Conservation (phyloP, 352 stramenopile species). For the Blastocystis sp. region DNA sequence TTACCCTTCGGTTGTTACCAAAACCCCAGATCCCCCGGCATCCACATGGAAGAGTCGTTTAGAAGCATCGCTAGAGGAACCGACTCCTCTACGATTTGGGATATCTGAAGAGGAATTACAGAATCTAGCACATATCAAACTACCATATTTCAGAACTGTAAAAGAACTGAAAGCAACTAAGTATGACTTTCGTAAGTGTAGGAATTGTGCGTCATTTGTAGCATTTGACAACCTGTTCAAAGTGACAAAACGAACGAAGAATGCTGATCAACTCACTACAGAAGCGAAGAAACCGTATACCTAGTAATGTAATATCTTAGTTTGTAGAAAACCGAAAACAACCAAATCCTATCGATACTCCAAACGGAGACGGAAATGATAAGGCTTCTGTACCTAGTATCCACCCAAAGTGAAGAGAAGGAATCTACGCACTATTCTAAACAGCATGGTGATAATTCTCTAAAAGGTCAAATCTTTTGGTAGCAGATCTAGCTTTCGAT, state of each 20-base stretch:
- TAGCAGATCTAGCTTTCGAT: too few species aligned
- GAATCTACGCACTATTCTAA: too few species aligned
- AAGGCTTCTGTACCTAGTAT: background rate
- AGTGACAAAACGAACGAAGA: background rate
- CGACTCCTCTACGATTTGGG: background rate
- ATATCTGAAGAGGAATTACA: background rate
- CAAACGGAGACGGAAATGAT: background rate
- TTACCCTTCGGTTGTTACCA: too few species aligned
- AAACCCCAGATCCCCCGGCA: too few species aligned
- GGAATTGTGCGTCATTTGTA: background rate
- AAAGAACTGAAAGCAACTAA: background rate
- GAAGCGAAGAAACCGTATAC: background rate
- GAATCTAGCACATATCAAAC: background rate
- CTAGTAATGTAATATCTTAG: background rate
- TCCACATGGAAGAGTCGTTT: too few species aligned
- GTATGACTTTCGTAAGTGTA: background rate
- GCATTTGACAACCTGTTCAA: constrained; percentile 56
- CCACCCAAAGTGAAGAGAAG: too few species aligned
- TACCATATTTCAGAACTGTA: constrained; percentile 42
- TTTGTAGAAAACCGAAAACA: background rate
- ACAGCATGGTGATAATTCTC: too few species aligned
- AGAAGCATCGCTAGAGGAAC: background rate
- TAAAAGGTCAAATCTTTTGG: too few species aligned
- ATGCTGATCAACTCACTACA: background rate
- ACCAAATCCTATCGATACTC: background rate